Percentiles rank a stretch among this genome's conserved stretches.
phyloP scores from a whole-genome alignment of 495 filamentous ascomycete genomes.

The Trichoderma reesei region DNA sequence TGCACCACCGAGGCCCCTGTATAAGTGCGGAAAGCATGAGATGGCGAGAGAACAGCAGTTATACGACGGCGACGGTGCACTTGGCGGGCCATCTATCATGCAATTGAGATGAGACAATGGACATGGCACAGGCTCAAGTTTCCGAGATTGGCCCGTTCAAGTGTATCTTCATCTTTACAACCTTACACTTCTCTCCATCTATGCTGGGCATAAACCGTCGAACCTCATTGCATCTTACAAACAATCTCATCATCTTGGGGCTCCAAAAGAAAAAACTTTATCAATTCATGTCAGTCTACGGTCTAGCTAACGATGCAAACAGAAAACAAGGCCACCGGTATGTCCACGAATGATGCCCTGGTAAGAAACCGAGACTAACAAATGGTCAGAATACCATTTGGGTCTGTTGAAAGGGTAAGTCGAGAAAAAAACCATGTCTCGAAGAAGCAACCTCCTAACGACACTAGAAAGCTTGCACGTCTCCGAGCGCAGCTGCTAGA shows the following conservation, averaged over 20 bases:
- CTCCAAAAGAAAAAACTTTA: too few relatives aligned
- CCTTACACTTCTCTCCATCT: neutral
- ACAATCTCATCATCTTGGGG: neutral
- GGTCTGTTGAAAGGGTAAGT: slow-evolving; percentile 91
- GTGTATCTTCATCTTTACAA: neutral
- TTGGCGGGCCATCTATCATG: neutral
- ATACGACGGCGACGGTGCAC: neutral
- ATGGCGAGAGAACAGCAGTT: neutral
- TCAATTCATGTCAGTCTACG: too few relatives aligned
- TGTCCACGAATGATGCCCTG: slow-evolving; percentile 14
- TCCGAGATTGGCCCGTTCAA: neutral
- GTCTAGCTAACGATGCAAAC: slow-evolving; percentile 1
- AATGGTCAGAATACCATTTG: slow-evolving; percentile 80
- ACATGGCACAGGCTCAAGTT: neutral
- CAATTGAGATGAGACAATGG: too few relatives aligned
- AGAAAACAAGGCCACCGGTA: slow-evolving; percentile 99
- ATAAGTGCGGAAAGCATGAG: neutral
- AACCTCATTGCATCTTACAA: neutral
- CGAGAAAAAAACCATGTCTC: neutral
- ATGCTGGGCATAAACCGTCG: neutral
- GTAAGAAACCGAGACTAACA: neutral
- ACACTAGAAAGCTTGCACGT: slow-evolving; percentile 79
- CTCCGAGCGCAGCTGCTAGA: slow-evolving; percentile 92
- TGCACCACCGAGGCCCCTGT: neutral
- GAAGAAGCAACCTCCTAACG: slow-evolving; percentile 11